phyloP scores from a whole-genome alignment of 352 stramenopile genomes.

The Pythium guiyangense region DNA sequence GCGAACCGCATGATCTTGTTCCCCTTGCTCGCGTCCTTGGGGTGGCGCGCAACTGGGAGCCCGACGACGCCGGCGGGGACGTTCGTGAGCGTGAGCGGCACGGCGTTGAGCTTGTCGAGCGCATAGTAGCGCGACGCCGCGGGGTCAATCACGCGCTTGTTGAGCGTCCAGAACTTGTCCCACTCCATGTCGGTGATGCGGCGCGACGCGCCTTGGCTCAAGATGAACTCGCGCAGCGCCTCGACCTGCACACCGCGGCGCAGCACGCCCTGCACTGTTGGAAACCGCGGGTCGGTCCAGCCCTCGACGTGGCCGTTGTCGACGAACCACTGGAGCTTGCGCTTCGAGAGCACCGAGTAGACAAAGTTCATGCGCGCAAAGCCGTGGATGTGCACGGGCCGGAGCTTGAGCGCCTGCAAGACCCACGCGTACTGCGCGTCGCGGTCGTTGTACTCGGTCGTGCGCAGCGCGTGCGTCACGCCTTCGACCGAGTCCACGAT shows the following conservation, averaged over 20 bases:
- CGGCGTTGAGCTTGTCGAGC: constrained; percentile 87
- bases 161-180: constrained; percentile 99
- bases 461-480: constrained; percentile 98
- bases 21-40: constrained; percentile 73
- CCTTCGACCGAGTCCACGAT: constrained; percentile 99
- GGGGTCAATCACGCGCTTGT: constrained; percentile 98
- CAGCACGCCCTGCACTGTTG: constrained; percentile 96
- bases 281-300: constrained; percentile 99
- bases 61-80: constrained; percentile 55
- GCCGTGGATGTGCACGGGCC: constrained; percentile 88
- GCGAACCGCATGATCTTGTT: constrained; percentile 89
- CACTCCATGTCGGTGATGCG: constrained; percentile 99
- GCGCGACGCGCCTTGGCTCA: constrained; percentile 95
- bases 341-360: constrained; percentile 98
- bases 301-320: constrained; percentile 94
- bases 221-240: constrained; percentile 96
- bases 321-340: constrained; percentile 99
- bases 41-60: constrained; percentile 64
- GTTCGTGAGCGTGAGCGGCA: constrained; percentile 87
- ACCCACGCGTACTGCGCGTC: constrained; percentile 98
- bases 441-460: constrained; percentile 99
- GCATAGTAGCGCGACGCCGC: constrained; percentile 96
- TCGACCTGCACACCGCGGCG: constrained; percentile 94
- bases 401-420: constrained; percentile 78
- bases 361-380: constrained; percentile 99